Evolutionary conservation across 257 asterid genomes (phyloP), one percentile per base, ranked within the genome.

Genomic region (Eustoma russellianum): DNA sequence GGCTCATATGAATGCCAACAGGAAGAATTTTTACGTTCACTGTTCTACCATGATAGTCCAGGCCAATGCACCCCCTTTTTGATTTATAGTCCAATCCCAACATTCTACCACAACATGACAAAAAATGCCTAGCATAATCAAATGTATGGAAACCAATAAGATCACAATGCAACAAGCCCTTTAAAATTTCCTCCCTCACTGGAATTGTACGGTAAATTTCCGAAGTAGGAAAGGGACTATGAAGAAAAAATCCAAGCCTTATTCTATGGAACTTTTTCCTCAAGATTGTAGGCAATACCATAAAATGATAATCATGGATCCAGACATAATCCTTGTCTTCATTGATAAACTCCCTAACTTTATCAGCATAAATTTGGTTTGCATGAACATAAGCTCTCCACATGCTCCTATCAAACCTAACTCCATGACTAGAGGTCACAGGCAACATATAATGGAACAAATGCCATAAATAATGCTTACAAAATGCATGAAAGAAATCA

Each of bases 101-200:
- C 97, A 88, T 88, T 63, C 97, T 85, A 72, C 92, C 83, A 60
- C 95, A 83, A 67, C 95, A 89, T 1, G 94, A 77, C 74, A 89
- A 72, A 70, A 89, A 89, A 56, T 89, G 97, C 66, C 97, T 77
- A 40, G 97, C 95, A 56, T 89, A 89, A 69, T 89, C 97, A 73
- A 89, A 89, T 0, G 97, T 85, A 17, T 89, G 97, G 56, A 89
- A 89, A 0, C 97, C 97, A 67, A 89, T 51, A 14, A 89, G 77
- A 70, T 89, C 97, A 66, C 94, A 83, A 51, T 89, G 85, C 75
- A 89, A 74, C 48, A 89, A 74, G 46, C 77, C 92, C 74, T 82
- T 79, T 69, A 89, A 58, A 63, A 88, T 73, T 70, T 83, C 97
- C 61, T 85, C 95, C 68, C 97, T 75, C 15, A 88, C 89, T 5